Percentiles rank a stretch among this genome's conserved stretches.
Conservation (phyloP, 768 basidiomycete genomes). For the Tylopilus sp. region DNA sequence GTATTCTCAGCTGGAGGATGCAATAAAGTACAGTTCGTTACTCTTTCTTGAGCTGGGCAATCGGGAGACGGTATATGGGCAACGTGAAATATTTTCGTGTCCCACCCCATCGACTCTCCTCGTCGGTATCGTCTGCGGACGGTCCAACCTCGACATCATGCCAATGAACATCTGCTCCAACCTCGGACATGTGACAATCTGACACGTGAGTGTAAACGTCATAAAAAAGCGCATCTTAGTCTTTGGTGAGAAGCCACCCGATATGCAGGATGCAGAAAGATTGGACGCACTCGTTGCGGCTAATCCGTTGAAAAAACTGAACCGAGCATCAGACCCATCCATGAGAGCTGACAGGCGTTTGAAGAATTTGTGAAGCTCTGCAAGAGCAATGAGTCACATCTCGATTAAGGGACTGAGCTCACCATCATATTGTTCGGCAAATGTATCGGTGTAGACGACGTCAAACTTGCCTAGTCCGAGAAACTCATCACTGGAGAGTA, state of each 20-base stretch:
- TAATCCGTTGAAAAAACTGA: slow-evolving; percentile 96
- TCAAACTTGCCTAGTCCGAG: slow-evolving; percentile 74
- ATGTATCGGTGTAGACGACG: slow-evolving; percentile 88
- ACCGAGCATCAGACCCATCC: slow-evolving; percentile 66
- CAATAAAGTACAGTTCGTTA: neutral
- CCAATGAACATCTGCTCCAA: slow-evolving; percentile 82
- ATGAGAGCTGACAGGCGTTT: slow-evolving; percentile 74
- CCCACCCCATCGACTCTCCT: slow-evolving; percentile 68
- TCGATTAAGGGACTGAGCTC: slow-evolving; percentile 5
- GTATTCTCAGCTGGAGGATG: neutral
- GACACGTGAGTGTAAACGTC: slow-evolving; percentile 86
- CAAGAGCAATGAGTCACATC: neutral
- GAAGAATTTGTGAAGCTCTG: slow-evolving; percentile 79
- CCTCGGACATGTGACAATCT: slow-evolving; percentile 79
- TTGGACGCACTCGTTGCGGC: slow-evolving; percentile 80
- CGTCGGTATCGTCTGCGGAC: slow-evolving; percentile 29
- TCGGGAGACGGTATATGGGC: slow-evolving; percentile 69
- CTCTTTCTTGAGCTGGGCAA: slow-evolving; percentile 35
- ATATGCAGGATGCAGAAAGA: neutral
- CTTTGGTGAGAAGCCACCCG: neutral
- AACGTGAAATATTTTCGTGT: slow-evolving; percentile 74
- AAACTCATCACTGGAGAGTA: slow-evolving; percentile 57
- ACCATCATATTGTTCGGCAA: slow-evolving; percentile 82
- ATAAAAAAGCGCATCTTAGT: slow-evolving; percentile 80
- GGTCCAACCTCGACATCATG: slow-evolving; percentile 68